These are phyloP conservation scores for Sanguinoderma infundibulare DNA, from an alignment of 1,284 basidiomycete genomes.

Conservation along the genomic window DNA sequence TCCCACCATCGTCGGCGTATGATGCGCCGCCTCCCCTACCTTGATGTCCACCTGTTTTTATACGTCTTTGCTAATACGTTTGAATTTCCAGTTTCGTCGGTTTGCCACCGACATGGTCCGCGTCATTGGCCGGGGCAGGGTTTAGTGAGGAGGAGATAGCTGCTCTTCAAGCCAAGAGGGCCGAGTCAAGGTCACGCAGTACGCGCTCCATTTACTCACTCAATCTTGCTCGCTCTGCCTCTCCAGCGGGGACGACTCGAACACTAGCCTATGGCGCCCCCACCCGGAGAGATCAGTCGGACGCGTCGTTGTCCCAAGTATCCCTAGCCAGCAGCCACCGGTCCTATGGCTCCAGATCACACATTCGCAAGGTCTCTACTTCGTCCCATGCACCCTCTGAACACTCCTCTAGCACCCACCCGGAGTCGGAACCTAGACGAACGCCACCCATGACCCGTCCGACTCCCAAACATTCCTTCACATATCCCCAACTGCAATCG, in stretches of 20 bases:
- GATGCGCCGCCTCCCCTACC: neutral
- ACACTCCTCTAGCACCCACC: conserved; percentile 15
- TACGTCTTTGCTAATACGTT: conserved; percentile 12
- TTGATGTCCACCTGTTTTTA: neutral
- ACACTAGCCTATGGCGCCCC: conserved; percentile 15
- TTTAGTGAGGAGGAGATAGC: conserved; percentile 72
- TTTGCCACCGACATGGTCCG: conserved; percentile 75
- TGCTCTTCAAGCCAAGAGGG: conserved; percentile 57
- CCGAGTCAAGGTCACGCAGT: conserved; percentile 41
- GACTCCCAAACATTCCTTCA: conserved; percentile 22
- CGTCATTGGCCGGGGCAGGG: conserved; percentile 60
- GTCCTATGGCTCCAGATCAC: conserved; percentile 22
- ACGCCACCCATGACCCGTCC: conserved; percentile 18
- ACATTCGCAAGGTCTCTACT: conserved; percentile 27
- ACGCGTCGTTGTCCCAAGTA: conserved; percentile 28
- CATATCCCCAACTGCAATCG: conserved; percentile 21
- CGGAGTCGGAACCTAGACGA: conserved; percentile 12
- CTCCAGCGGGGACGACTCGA: conserved; percentile 23
- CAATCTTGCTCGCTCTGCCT: conserved; percentile 22
- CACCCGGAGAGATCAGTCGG: conserved; percentile 24
- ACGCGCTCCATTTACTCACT: conserved; percentile 33
- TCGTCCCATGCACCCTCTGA: conserved; percentile 24
- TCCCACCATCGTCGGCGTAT: neutral
- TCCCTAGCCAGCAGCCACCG: conserved; percentile 26
- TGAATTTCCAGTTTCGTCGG: conserved; percentile 53